Evolutionary conservation across 176 grass and related monocot genomes (phyloP), one percentile per base, ranked within the genome.

Genomic region (Oryza glumipatula): DNA sequence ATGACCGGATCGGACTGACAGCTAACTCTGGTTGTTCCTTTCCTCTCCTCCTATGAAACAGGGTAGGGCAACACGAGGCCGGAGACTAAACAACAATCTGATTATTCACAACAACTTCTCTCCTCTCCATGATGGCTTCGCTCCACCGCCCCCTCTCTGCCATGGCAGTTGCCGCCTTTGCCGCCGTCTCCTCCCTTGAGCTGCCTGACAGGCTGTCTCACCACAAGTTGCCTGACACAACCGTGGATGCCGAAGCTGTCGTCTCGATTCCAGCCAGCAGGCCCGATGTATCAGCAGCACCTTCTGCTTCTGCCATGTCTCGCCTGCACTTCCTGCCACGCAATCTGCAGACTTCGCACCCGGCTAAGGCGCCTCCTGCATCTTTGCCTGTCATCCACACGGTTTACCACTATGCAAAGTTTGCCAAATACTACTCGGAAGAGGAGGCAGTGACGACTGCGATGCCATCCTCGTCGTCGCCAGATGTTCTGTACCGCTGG

Each of bases 101-200:
- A 28, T 83, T 72, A 28, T 46, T 67, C 64, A 60, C 28, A 60
- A 60, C 28, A 60, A 16, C 23, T n/a, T 74, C 19, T 70, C 7
- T 23, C 43, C 21, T 3, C 12, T 28, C 11, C 30, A 74, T 26
- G 39, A 98, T 96, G 96, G 91, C 96, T 68, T 95, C 73, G 24
- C 83, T 95, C 64, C 89, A 95, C 38, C 90, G 96, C 28, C 93
- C 96, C 54, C 80, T 98, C 66, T 96, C 96, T 2, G 82, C 96
- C 72, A 92, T 88, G 52, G 96, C 93, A 1, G 91, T 91, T 0
- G 85, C 94, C 0, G 89, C 93, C 4, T 83, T 95, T 1, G 91
- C 96, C 0, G 93, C 93, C 1, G 89, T 85, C 19, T 96, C 93
- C 33, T 91, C 94, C 41, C 67, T 92, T 14, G 93, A 93, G 63